Conservation (phyloP, 129 eudicot species). For the Arctium minus region DNA sequence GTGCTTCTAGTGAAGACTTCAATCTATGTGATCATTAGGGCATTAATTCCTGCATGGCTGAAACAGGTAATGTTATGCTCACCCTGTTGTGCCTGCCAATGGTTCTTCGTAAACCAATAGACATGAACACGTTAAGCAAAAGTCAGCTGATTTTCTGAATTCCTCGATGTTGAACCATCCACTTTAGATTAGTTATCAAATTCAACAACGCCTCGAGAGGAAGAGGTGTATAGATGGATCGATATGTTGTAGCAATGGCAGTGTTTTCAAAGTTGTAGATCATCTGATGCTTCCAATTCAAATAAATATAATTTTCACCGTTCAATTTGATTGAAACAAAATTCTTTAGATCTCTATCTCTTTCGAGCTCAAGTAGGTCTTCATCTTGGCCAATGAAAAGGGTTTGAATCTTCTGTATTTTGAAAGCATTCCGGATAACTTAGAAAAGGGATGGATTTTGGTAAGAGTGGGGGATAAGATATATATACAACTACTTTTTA, state of each 20-base stretch:
- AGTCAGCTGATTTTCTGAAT: background rate
- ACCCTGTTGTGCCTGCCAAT: background rate
- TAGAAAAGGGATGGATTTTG: background rate
- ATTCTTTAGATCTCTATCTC: background rate
- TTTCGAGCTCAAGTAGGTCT: background rate
- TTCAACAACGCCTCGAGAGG: background rate
- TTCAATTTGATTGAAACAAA: too few relatives aligned
- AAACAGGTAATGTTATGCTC: background rate
- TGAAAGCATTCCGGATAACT: background rate
- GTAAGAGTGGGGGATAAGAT: background rate
- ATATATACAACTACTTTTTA: too few relatives aligned
- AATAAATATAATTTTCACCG: background rate
- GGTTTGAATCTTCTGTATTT: background rate
- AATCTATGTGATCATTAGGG: background rate
- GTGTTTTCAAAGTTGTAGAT: background rate
- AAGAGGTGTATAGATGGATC: background rate
- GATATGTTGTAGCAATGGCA: background rate
- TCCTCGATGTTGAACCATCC: too few relatives aligned
- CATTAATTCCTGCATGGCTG: background rate
- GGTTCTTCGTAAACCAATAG: background rate
- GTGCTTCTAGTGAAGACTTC: background rate
- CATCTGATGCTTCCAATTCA: background rate
- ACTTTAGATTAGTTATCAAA: too few relatives aligned
- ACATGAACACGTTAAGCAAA: background rate
- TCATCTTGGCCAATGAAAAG: background rate